Percentiles rank a stretch among this genome's conserved stretches.
These are phyloP conservation scores for Naganishia vishniacii DNA, from an alignment of 768 basidiomycete species.

Conservation along the genomic window DNA sequence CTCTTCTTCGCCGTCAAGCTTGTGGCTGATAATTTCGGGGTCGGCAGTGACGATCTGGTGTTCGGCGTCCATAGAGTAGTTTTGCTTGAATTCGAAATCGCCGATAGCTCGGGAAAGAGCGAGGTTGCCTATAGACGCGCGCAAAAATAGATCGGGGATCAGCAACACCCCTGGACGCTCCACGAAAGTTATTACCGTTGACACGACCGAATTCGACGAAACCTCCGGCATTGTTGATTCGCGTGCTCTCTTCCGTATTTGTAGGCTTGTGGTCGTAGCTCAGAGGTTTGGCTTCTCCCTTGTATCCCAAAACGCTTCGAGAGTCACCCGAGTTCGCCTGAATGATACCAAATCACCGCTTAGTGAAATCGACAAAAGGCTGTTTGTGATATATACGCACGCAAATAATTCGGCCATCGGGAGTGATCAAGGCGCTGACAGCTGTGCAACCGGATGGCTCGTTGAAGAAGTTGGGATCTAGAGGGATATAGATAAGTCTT, in stretches of 20 bases:
- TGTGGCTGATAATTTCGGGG: constrained; percentile 80
- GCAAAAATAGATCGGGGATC: background rate
- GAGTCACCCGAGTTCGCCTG: constrained; percentile 99
- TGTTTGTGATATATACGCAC: constrained; percentile 29
- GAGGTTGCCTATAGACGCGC: constrained; percentile 66
- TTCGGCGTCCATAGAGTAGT: constrained; percentile 70
- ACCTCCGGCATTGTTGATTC: constrained; percentile 85
- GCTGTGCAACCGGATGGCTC: constrained; percentile 97
- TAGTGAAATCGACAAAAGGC: constrained; percentile 11
- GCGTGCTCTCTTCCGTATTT: constrained; percentile 78
- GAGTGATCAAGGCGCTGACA: constrained; percentile 75
- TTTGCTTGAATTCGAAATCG: constrained; percentile 99
- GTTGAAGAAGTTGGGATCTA: constrained; percentile 76
- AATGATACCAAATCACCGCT: constrained; percentile 18
- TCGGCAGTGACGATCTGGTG: constrained; percentile 90
- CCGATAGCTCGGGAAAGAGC: constrained; percentile 91
- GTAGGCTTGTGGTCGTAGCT: constrained; percentile 95
- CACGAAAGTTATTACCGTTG: constrained; percentile 60
- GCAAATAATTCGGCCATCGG: constrained; percentile 62
- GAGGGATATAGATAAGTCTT: background rate
- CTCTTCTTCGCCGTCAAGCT: constrained; percentile 82
- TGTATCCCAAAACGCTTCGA: constrained; percentile 74
- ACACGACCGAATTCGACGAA: constrained; percentile 95
- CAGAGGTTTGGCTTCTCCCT: constrained; percentile 78
- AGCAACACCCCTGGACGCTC: no score